These are phyloP conservation scores for Xylaria digitata DNA, from an alignment of 2,329 filamentous ascomycete species.

Conservation along the genomic window DNA sequence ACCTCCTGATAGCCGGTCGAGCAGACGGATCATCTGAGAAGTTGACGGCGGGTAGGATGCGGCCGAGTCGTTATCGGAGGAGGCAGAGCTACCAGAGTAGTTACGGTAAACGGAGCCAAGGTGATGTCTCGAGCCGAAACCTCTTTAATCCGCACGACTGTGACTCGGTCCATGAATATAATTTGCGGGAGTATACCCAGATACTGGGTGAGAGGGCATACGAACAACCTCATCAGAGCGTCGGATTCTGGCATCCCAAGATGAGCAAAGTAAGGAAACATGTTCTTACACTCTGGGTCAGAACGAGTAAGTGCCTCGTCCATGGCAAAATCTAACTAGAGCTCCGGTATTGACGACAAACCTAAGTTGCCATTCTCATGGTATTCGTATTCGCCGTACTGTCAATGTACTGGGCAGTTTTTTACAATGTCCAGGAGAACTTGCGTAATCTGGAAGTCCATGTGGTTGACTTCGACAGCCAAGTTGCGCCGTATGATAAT, in stretches of 20 bases:
- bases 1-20: conserved; percentile 23
- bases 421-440: conserved; percentile 63
- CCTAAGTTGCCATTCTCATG: conserved; percentile 61
- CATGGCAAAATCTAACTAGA: not conserved
- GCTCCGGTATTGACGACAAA: not conserved
- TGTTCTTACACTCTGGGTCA: conserved; percentile 40
- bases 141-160: conserved; percentile 28
- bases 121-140: conserved; percentile 29
- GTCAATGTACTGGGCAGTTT: conserved; percentile 70
- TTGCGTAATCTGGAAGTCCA: conserved; percentile 62
- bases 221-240: conserved; percentile 39
- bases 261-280: conserved; percentile 41
- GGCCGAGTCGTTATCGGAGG: conserved; percentile 2
- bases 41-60: not conserved
- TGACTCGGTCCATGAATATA: conserved; percentile 27
- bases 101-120: conserved; percentile 12
- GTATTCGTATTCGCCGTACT: conserved; percentile 66
- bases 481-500: conserved; percentile 61
- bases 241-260: conserved; percentile 45
- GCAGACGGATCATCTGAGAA: no score
- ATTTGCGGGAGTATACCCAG: conserved; percentile 15
- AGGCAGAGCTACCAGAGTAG: conserved; percentile 12
- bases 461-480: conserved; percentile 73
- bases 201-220: not conserved
- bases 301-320: conserved; percentile 38